phyloP scores from a whole-genome alignment of 179 eudicot species.

The Silene vulgaris region DNA sequence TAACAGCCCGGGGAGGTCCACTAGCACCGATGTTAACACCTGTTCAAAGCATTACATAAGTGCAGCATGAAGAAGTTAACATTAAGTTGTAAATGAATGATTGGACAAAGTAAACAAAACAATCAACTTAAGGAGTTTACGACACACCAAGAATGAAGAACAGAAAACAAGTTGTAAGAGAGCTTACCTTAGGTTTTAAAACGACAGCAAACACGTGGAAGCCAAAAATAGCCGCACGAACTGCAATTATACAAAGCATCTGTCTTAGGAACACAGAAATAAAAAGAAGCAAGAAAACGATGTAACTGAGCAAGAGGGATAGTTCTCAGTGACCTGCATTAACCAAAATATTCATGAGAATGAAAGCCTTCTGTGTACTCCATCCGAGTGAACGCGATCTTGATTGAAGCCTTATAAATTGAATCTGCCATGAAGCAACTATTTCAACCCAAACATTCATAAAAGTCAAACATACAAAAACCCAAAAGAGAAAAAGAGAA shows the following conservation, averaged over 20 bases:
- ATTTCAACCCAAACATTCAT: not conserved
- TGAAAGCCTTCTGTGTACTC: not conserved
- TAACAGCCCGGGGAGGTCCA: constrained; percentile 84
- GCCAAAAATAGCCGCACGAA: not conserved
- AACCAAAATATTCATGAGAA: not conserved
- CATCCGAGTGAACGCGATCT: not conserved
- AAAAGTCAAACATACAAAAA: not conserved
- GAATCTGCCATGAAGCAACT: not conserved
- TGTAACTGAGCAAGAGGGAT: not conserved
- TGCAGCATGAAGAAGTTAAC: not conserved
- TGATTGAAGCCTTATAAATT: not conserved
- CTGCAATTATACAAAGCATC: not conserved
- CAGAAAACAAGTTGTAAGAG: not conserved
- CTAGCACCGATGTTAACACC: constrained; percentile 52
- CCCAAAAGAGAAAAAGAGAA: constrained; percentile 4
- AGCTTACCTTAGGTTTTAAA: not conserved
- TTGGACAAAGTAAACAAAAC: not conserved
- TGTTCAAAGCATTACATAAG: constrained; percentile 33
- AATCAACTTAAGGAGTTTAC: not conserved
- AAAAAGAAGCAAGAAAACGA: not conserved
- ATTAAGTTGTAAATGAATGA: not conserved
- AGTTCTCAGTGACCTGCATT: not conserved
- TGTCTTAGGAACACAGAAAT: not conserved
- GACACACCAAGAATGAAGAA: not conserved
- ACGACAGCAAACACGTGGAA: not conserved